Base-by-base conservation (phyloP, 352 stramenopile species). In the Phytopythium aichiense region DNA sequence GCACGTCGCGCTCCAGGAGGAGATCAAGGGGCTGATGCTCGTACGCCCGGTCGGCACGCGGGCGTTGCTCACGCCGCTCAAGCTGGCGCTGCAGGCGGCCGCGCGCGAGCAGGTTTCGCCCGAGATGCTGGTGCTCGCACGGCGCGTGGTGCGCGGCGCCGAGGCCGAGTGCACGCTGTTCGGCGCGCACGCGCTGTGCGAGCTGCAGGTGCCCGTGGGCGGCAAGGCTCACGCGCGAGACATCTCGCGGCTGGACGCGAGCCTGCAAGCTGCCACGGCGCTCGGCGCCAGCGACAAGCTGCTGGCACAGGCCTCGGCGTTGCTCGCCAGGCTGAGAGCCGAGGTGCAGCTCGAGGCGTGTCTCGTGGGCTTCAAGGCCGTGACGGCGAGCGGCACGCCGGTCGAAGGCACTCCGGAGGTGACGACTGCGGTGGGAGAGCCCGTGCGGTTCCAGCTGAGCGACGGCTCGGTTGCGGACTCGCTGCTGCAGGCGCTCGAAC, bases 81-180 rank as follows among this genome's bases (percentile, higher is more conserved):
- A 87, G 57, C 68, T 68, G 11, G 70, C 82, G 20, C 66, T 92
- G 37, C 61, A 76, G 12, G 68, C 76, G 33, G 85, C 83, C 1
- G 70, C 70, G 35, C 67, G 69, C 2, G 83, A 88, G 33, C 53
- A 68, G 37, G 85, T 92, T 48, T 69, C 73, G 35, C 62, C 64
- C 4, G 60, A 74, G 25, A 88, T 92, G 73, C 64, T 92, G 31
- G 61, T 76, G 54, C 66, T 91, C 0, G 80, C 72, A 2, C 54
- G 84, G 28, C 81, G 87, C 28, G 64, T 94, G 16, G 81, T 94
- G 46, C 81, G 83, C 49, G 85, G 79, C 46, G 83, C 79, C 18
- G 85, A 94, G 63, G 79, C 78, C 53, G 85, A 94, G 63, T 91
- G 82, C 46, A 92, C 77, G 56, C 73, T 94, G n/a, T 94, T 87